A percentile compares a stretch with the other conserved stretches of the same genome.
These are phyloP conservation scores for Xylaria palmicola DNA, from an alignment of 495 filamentous ascomycete genomes.

Conservation along the genomic window DNA sequence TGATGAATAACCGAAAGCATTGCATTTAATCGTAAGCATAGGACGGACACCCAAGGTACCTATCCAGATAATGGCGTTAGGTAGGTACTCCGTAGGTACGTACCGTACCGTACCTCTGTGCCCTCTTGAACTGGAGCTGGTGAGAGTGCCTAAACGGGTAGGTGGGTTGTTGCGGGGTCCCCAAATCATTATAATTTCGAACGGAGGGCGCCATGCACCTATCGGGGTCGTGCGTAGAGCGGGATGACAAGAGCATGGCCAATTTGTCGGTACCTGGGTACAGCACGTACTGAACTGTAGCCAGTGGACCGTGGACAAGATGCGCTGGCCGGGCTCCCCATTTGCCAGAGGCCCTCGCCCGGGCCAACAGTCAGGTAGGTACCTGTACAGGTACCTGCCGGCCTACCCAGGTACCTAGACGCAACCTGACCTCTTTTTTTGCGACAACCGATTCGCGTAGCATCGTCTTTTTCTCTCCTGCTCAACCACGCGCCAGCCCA, in stretches of 20 bases:
- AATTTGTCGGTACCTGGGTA: not conserved
- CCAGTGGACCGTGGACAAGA: too few species aligned
- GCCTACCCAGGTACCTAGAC: slow-evolving; percentile 7
- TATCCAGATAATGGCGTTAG: too few species aligned
- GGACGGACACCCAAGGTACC: too few species aligned
- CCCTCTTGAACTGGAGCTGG: not conserved
- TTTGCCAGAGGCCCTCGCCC: not conserved
- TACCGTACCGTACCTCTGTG: not conserved
- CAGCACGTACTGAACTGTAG: not conserved
- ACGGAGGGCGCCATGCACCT: not conserved
- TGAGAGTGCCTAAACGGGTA: slow-evolving; percentile 1
- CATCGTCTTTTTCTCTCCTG: slow-evolving; percentile 16
- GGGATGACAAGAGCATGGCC: too few species aligned
- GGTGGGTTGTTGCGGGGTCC: slow-evolving; percentile 13
- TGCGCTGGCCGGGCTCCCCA: not conserved
- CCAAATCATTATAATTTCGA: not conserved
- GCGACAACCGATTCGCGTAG: slow-evolving; percentile 20
- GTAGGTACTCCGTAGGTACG: too few species aligned
- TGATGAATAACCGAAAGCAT: too few species aligned
- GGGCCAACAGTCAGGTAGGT: not conserved
- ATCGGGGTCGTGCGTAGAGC: not conserved
- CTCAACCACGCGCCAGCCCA: slow-evolving; percentile 17
- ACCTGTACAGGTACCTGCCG: slow-evolving; percentile 2
- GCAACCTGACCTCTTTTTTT: slow-evolving; percentile 20
- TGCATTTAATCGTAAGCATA: too few species aligned